Conservation (phyloP, 305 asterid genomes). For the Petunia hybrid region DNA sequence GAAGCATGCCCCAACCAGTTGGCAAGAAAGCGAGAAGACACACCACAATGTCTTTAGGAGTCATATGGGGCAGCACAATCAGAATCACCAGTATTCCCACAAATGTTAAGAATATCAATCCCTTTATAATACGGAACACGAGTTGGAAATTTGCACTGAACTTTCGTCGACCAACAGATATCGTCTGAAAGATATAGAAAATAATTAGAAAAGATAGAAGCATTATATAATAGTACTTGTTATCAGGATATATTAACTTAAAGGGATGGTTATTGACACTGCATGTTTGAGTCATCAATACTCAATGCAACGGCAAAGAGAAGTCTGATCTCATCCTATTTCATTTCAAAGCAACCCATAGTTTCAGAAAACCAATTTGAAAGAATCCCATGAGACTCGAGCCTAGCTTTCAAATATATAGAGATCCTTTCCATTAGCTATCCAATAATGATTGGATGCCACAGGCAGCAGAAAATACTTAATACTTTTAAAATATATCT, state of each 20-base stretch:
- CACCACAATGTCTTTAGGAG: slow-evolving; percentile 69
- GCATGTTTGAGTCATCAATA: not conserved
- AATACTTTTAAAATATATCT: not conserved
- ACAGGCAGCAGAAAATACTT: slow-evolving; percentile 14
- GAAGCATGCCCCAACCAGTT: slow-evolving; percentile 94
- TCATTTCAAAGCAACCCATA: not conserved
- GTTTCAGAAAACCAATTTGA: not conserved
- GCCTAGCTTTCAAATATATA: not conserved
- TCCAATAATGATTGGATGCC: not conserved
- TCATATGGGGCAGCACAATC: slow-evolving; percentile 73
- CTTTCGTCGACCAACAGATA: slow-evolving; percentile 85
- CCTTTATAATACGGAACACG: slow-evolving; percentile 84
- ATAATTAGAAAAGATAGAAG: slow-evolving; percentile 27
- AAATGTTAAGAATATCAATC: slow-evolving; percentile 76
- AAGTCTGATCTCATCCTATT: not conserved
- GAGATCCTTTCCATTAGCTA: not conserved
- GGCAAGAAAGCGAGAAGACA: slow-evolving; percentile 94
- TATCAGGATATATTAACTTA: not conserved
- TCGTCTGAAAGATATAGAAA: slow-evolving; percentile 56
- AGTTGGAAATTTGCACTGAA: slow-evolving; percentile 86
- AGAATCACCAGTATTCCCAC: slow-evolving; percentile 66
- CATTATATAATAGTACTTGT: slow-evolving; percentile 16
- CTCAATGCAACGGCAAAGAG: not conserved
- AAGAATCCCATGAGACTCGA: not conserved
- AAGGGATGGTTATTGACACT: slow-evolving; percentile 1